Base-by-base conservation (phyloP, 192 early-diverging fungal genomes). In the Umbelopsis ramanniana region DNA sequence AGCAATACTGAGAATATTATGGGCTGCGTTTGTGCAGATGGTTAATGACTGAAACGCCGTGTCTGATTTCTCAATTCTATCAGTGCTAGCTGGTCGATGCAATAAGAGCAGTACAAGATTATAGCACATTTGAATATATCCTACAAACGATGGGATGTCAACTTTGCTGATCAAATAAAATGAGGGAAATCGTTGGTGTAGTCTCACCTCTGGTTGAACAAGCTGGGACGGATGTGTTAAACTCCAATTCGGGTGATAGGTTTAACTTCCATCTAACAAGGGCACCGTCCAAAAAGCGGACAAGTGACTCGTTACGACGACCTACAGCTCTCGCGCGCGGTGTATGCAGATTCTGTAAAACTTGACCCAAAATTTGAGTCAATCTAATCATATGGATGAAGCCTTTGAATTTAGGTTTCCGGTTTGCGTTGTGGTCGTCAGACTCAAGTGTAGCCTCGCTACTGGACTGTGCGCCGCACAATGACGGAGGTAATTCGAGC, bases 281-380 rank as follows among this genome's bases (percentile, higher is more conserved):
- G 22, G 46, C 67, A 21, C 50, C 35, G 26, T 81, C 79, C 29
- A 81, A 46, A 12, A 75, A 52, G 47, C 29, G 33, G 9, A 74
- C 70, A 0, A 81, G 52, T 2, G 66, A 60, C 11, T 48, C 33
- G 35, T 68, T 74, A 26, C 50, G 35, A 46, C 40, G 21, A 1
- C 69, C 52, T 0, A 40, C 24, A 5, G 66, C 26, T 63, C 69
- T 74, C 1, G 75, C 52, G 23, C 63, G 52, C 14, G 79, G 69
- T 12, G 75, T 71, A 46, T 81, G 67, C 37, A 81, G 53, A 33
- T 73, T 70, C 5, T 70, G 45, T 14, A 81, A 52, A 6, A 81
- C 47, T 38, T 81, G 75, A 24, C 79, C 75, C 15, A 75, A n/a
- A 14, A 81, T 74, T 24, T 77, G 72, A 4, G 54, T 45, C 3